phyloP scores from a whole-genome alignment of 352 stramenopile genomes.

The Halophytophthora batemanensis region DNA sequence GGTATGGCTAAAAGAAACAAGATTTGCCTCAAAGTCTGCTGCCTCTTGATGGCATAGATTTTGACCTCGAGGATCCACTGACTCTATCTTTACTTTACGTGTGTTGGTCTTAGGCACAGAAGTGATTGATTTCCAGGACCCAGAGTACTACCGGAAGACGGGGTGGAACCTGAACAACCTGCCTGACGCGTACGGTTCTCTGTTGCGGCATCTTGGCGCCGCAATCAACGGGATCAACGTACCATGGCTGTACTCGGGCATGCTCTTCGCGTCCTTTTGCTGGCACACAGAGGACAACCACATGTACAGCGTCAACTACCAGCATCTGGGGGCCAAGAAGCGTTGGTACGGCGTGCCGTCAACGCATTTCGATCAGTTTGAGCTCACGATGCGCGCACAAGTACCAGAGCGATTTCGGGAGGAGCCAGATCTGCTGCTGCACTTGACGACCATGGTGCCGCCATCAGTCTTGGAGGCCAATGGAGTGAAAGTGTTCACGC shows the following conservation, averaged over 20 bases:
- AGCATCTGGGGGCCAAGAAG: conserved; percentile 95
- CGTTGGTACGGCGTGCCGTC: conserved; percentile 93
- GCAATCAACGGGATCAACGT: conserved; percentile 97
- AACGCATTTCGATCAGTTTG: conserved; percentile 50
- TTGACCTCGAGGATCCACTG: background rate
- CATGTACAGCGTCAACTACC: conserved; percentile 99
- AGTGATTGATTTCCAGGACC: conserved; percentile 52
- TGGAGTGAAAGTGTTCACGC: conserved; percentile 58
- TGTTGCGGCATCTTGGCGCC: conserved; percentile 93
- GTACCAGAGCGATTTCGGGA: conserved; percentile 62
- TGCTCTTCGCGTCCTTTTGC: conserved; percentile 97
- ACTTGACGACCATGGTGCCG: conserved; percentile 74
- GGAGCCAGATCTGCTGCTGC: conserved; percentile 62
- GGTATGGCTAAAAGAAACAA: no score
- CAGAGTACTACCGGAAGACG: conserved; percentile 74
- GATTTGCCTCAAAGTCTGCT: no score
- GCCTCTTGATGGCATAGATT: no score
- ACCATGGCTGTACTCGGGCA: conserved; percentile 98
- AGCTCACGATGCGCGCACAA: conserved; percentile 41
- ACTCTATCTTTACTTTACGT: background rate
- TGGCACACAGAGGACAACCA: conserved; percentile 99
- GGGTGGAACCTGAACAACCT: conserved; percentile 99
- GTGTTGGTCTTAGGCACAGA: conserved; percentile 18
- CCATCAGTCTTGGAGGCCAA: conserved; percentile 41
- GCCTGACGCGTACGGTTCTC: conserved; percentile 87